Percentiles rank a stretch among this genome's conserved stretches.
Conservation (phyloP, 73 alveolate species). For the Paramecium tetraurelia region DNA sequence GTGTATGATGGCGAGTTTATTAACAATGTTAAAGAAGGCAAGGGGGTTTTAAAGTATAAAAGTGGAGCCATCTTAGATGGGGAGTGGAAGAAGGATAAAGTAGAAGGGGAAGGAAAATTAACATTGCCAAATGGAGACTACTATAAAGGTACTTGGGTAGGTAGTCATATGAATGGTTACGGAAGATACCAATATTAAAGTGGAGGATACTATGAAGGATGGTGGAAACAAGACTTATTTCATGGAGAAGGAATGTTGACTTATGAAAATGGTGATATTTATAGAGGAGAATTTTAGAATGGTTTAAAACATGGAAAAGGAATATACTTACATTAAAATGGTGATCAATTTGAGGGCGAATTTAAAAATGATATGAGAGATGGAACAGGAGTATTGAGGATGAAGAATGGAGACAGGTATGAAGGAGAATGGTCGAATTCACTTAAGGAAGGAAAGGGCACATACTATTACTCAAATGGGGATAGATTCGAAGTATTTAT, state of each 20-base stretch:
- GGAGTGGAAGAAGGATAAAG: slow-evolving; percentile 53
- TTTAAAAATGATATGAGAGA: slow-evolving; percentile 48
- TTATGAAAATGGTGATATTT: slow-evolving; percentile 83
- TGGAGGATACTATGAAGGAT: slow-evolving; percentile 60
- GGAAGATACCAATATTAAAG: background rate
- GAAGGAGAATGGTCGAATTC: slow-evolving; percentile 59
- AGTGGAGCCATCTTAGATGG: slow-evolving; percentile 60
- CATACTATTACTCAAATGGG: background rate
- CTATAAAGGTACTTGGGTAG: background rate
- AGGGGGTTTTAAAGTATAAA: slow-evolving; percentile 53
- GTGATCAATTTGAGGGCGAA: slow-evolving; percentile 63
- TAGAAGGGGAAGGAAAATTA: slow-evolving; percentile 45
- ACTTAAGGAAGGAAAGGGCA: background rate
- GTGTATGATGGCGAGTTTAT: slow-evolving; percentile 43
- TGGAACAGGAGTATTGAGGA: slow-evolving; percentile 53
- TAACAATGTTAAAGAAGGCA: slow-evolving; percentile 30
- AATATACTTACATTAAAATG: slow-evolving; percentile 53
- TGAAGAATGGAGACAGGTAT: slow-evolving; percentile 58
- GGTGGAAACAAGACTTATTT: slow-evolving; percentile 77
- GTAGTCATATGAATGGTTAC: slow-evolving; percentile 31
- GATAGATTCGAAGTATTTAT: slow-evolving; percentile 38
- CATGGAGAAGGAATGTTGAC: slow-evolving; percentile 93
- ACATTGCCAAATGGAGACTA: slow-evolving; percentile 19
- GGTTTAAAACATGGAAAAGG: slow-evolving; percentile 65
- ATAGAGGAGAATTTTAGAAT: slow-evolving; percentile 86